Evolutionary conservation across 192 early-diverging fungal genomes (phyloP), one percentile per base, ranked within the genome.

Genomic region (Chytriomyces hyalinus): DNA sequence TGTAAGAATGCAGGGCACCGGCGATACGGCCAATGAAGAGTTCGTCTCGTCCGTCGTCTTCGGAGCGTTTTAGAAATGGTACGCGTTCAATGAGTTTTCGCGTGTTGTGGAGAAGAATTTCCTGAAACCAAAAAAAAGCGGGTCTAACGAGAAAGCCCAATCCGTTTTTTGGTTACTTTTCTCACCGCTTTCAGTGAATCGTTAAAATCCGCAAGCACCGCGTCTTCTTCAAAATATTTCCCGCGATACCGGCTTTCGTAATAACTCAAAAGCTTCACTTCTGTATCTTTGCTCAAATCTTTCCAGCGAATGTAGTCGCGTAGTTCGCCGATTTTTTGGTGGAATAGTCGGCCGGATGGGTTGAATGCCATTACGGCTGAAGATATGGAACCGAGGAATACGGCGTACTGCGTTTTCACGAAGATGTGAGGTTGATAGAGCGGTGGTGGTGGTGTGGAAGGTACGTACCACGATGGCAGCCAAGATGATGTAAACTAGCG

Each of bases 291-390:
- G 47, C 20, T 46, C 22, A 81, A 20, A 28, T 76, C 17, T 68
- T 81, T 81, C 70, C 63, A 67, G 11, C 26, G 60, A 79, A 85
- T 76, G 65, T 81, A 85, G 59, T 85, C 82, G 77, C 61, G 5
- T 13, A 81, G 51, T 49, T 81, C 78, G 24, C 82, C 80, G 74
- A 81, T 67, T 61, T 81, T 81, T 49, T 79, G 78, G 13, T n/a
- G 8, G 70, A 50, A 79, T 8, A 79, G 46, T 4, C 70, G 60
- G 22, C 66, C 78, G 17, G 61, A 65, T 28, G 78, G 73, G 61
- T 78, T 70, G 46, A 78, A 51, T 4, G 66, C 22, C 11, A 78
- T 22, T 6, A 47, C 47, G 6, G 50, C 67, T 8, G 76, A 68
- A 6, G 76, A 78, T 45, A 78, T 65, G 26, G 36, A 46, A n/a